Percentiles rank a stretch among this genome's conserved stretches.
Evolutionary conservation across 352 stramenopile genomes (phyloP).

Genomic region (Phytopythium oedochilum): DNA sequence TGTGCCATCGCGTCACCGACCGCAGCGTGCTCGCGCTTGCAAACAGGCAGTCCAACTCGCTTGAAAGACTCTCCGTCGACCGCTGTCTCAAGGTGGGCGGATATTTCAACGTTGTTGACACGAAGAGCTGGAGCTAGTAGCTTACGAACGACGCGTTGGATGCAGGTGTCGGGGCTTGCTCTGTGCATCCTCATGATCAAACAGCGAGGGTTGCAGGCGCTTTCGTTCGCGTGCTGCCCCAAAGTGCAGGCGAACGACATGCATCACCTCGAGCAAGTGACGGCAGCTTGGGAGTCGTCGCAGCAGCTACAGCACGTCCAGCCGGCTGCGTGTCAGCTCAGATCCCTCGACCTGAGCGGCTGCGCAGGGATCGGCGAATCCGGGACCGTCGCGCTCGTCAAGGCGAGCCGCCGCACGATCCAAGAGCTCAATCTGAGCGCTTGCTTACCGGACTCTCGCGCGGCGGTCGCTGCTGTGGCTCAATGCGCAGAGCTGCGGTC

Average conservation of each 20-base stretch:
- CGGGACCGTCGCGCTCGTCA: constrained; percentile 42
- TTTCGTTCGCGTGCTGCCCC: constrained; percentile 67
- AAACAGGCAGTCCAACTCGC: constrained; percentile 27
- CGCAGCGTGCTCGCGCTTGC: constrained; percentile 49
- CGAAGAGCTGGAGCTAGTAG: neutral
- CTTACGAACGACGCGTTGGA: neutral
- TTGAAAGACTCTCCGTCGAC: constrained; percentile 38
- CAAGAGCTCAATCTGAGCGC: constrained; percentile 52
- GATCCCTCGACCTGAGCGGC: constrained; percentile 40
- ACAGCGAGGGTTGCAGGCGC: constrained; percentile 31
- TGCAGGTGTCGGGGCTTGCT: constrained; percentile 50
- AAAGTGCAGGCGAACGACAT: constrained; percentile 54
- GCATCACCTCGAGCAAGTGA: constrained; percentile 14
- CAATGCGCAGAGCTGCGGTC: constrained; percentile 38
- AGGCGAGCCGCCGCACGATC: constrained; percentile 44
- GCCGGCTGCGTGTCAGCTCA: constrained; percentile 19
- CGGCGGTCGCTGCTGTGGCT: constrained; percentile 58
- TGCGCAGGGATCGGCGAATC: constrained; percentile 43
- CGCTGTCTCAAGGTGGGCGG: constrained; percentile 58
- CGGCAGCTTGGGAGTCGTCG: neutral
- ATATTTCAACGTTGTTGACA: neutral
- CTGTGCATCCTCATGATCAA: constrained; percentile 50
- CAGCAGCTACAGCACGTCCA: constrained; percentile 7
- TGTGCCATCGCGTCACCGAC: constrained; percentile 79
- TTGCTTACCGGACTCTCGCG: constrained; percentile 42